A percentile compares a stretch with the other conserved stretches of the same genome.
These are phyloP conservation scores for Saturnispora besseyi DNA, from an alignment of 805 yeast species.

Conservation along the genomic window DNA sequence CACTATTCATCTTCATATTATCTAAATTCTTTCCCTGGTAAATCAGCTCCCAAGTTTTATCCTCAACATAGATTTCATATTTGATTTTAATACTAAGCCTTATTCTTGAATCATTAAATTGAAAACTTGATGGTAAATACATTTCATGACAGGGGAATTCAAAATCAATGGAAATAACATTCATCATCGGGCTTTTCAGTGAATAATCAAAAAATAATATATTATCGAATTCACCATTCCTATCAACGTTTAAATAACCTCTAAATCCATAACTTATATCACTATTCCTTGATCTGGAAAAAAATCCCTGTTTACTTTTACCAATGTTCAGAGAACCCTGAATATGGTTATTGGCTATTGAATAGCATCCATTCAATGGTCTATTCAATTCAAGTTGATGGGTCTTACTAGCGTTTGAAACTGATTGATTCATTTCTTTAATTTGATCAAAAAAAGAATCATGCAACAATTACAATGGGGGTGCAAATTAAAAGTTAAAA, in stretches of 20 bases:
- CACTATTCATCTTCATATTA: background rate
- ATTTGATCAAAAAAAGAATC: background rate
- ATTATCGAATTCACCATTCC: conserved; percentile 3
- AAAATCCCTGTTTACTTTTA: background rate
- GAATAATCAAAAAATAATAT: conserved; percentile 2
- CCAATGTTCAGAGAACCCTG: background rate
- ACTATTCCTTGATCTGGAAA: background rate
- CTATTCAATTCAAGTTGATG: background rate
- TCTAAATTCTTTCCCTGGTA: conserved; percentile 6
- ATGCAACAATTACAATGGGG: background rate
- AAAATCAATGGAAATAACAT: background rate
- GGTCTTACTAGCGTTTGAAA: background rate
- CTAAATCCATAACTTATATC: background rate
- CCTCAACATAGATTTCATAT: background rate
- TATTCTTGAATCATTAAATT: conserved; percentile 3
- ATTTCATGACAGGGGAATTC: conserved; percentile 8
- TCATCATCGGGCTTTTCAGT: background rate
- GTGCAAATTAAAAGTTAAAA: background rate
- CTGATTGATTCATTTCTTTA: background rate
- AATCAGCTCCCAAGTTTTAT: background rate
- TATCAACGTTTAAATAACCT: background rate
- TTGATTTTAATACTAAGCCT: background rate
- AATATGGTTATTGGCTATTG: conserved; percentile 1
- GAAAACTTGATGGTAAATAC: conserved; percentile 4
- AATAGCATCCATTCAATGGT: background rate